Conservation (phyloP, 169 alveolate genomes). For the Plasmodium malariae region DNA sequence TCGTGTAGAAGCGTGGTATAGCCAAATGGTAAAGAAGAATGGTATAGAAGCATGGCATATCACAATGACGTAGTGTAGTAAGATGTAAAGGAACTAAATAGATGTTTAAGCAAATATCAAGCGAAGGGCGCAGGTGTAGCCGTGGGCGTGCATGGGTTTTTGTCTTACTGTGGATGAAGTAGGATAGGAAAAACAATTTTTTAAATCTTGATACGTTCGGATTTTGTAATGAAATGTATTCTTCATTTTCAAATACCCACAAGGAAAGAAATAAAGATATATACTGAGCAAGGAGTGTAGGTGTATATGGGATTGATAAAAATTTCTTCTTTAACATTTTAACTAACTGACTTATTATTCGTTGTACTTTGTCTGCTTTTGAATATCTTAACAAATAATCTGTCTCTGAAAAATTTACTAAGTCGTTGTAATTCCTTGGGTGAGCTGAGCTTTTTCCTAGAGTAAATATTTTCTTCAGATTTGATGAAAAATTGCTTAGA, state of each 20-base stretch:
- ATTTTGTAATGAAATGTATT: conserved; percentile 2
- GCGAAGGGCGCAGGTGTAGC: background rate
- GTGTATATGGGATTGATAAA: conserved; percentile 25
- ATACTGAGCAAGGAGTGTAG: conserved; percentile 57
- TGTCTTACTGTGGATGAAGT: conserved; percentile 56
- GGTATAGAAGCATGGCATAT: background rate
- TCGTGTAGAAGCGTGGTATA: background rate
- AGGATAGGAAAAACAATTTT: conserved; percentile 38
- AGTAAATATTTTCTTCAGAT: conserved; percentile 36
- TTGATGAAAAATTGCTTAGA: conserved; percentile 31
- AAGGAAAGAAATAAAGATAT: conserved; percentile 38
- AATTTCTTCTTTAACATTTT: conserved; percentile 46
- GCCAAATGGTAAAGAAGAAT: background rate
- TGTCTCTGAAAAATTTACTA: conserved; percentile 32
- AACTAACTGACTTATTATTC: conserved; percentile 36
- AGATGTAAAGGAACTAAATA: no score
- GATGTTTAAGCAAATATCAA: no score
- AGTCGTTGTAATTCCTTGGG: conserved; percentile 41
- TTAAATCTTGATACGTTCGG: conserved; percentile 41
- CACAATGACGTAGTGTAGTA: no score
- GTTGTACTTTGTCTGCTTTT: conserved; percentile 24
- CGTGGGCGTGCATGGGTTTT: background rate
- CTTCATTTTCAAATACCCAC: conserved; percentile 66
- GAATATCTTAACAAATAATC: conserved; percentile 19
- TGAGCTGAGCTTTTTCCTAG: conserved; percentile 27